phyloP scores from a whole-genome alignment of 2,329 filamentous ascomycete species.

The Beauveria sp. region DNA sequence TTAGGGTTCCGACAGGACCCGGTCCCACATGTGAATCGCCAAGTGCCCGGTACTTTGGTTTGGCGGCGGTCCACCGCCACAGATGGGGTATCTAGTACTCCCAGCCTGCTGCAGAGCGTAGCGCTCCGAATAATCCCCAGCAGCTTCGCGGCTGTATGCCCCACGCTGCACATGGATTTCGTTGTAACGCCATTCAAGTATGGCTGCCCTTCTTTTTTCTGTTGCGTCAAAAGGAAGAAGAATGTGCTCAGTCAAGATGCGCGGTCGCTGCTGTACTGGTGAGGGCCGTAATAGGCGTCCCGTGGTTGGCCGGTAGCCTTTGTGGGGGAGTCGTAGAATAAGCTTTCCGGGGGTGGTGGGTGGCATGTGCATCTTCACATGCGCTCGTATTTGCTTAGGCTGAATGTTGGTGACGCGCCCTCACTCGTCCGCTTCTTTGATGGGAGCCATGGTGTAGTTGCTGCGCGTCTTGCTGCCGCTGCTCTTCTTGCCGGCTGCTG shows the following conservation, averaged over 20 bases:
- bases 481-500: slow-evolving; percentile 37
- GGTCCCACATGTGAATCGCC: slow-evolving; percentile 1
- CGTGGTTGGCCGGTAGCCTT: not conserved
- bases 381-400: not conserved
- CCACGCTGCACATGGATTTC: not conserved
- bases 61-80: not conserved
- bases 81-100: not conserved
- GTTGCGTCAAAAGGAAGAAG: not conserved
- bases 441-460: slow-evolving; percentile 41
- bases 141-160: not conserved
- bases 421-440: slow-evolving; percentile 34
- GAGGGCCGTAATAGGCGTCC: not conserved
- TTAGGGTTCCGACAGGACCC: slow-evolving; percentile 7
- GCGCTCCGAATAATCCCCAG: not conserved
- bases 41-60: not conserved
- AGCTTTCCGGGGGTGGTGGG: not conserved
- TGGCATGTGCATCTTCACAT: not conserved
- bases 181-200: not conserved
- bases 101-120: not conserved
- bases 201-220: not conserved
- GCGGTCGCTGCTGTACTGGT: not conserved
- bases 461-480: slow-evolving; percentile 34
- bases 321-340: not conserved
- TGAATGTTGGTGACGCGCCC: not conserved
- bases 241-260: not conserved